phyloP scores from a whole-genome alignment of 495 filamentous ascomycete genomes.

The Neurospora sp. region DNA sequence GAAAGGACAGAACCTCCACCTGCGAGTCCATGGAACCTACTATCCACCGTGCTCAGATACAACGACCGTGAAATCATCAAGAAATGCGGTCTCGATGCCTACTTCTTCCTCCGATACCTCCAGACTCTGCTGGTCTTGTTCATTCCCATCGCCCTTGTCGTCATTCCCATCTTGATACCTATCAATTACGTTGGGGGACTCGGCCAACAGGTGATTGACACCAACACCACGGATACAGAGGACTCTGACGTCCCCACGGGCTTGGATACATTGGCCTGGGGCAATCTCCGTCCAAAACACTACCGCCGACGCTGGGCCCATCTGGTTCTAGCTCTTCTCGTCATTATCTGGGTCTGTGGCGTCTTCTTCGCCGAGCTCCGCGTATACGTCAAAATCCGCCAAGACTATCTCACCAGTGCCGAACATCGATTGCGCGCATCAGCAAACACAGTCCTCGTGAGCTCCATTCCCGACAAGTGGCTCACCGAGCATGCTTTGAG shows the following conservation, averaged over 20 bases:
- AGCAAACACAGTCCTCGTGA: constrained; percentile 89
- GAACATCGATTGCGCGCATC: constrained; percentile 93
- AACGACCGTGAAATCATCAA: constrained; percentile 81
- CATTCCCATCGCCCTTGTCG: constrained; percentile 62
- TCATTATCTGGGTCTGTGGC: constrained; percentile 74
- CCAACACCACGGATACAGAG: constrained; percentile 1
- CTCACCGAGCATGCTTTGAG: constrained; percentile 68
- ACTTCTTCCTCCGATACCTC: constrained; percentile 94
- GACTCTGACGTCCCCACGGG: constrained; percentile 35
- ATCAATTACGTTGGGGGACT: constrained; percentile 69
- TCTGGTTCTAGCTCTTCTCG: constrained; percentile 66
- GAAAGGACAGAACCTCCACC: constrained; percentile 69
- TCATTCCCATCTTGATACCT: constrained; percentile 79
- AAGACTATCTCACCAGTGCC: constrained; percentile 89
- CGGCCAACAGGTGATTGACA: constrained; percentile 31
- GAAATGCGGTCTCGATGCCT: constrained; percentile 93
- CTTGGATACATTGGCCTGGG: constrained; percentile 75
- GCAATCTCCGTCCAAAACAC: constrained; percentile 68
- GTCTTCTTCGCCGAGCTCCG: constrained; percentile 81
- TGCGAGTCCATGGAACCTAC: constrained; percentile 56
- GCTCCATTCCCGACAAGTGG: constrained; percentile 83
- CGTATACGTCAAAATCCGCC: constrained; percentile 88
- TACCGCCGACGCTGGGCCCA: constrained; percentile 82
- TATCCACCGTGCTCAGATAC: constrained; percentile 63
- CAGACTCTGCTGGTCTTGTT: constrained; percentile 92